Evolutionary conservation across 2,329 filamentous ascomycete species (phyloP), one percentile per base, ranked within the genome.

Genomic region (Falciphora oryzae): DNA sequence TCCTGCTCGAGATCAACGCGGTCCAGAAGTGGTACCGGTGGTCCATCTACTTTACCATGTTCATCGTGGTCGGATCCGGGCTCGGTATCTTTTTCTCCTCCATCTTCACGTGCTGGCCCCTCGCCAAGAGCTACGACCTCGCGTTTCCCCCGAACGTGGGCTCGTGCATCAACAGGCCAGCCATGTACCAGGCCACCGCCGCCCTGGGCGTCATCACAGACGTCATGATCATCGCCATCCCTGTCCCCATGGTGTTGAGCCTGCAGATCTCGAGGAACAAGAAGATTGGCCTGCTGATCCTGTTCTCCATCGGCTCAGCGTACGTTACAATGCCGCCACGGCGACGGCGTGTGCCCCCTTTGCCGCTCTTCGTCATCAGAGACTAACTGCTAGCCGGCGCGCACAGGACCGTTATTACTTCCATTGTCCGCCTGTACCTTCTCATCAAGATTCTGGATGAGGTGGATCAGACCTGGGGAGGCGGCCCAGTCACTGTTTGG

Each of bases 171-270:
- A 58, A 69, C 57, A 62, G 61, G 5, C 60, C 64, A 14, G 65
- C 65, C 16, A 53, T 69, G 44, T 68, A 66, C 60, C 60, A 66
- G 38, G 67, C 67, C 13, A 68, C 65, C 6, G 67, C 67, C 18
- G 65, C 63, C 10, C 61, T 69, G 10, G 67, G 67, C 28, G 64
- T 64, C 35, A 57, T 66, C 53, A 68, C 66, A 6, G 67, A 69
- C 57, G 29, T 68, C 13, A 27, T 66, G 22, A 63, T 69, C 16
- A 59, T 69, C 31, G 56, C 61, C 13, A 63, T 69, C 56, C 67
- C 67, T 1, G 62, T 69, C n/a, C 66, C 67, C 0, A 62, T 62
- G 60, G 32, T 56, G 3, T 13, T 28, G 35, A 56, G 13, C 16
- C 62, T 67, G 32, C 65, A 66, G n/a, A 57, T 67, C 27, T 58